Evolutionary conservation across 805 yeast genomes (phyloP).

Genomic region (Candida koratica): DNA sequence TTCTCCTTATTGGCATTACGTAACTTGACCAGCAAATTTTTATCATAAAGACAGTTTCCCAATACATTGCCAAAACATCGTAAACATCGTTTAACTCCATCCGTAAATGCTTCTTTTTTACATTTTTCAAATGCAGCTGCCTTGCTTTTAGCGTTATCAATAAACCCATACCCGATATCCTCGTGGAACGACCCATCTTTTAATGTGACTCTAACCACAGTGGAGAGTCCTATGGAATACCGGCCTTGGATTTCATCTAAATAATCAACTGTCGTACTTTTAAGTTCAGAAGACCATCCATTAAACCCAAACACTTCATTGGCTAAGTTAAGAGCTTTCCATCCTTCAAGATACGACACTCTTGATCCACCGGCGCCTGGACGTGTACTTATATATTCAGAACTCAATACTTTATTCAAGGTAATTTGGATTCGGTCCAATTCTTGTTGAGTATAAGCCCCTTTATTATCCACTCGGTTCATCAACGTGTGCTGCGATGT

Average conservation of each 20-base stretch:
- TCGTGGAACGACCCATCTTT: conserved; percentile 81
- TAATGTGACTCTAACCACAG: conserved; percentile 65
- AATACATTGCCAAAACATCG: conserved; percentile 75
- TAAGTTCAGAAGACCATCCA: conserved; percentile 78
- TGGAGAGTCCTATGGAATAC: conserved; percentile 64
- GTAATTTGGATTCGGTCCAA: conserved; percentile 30
- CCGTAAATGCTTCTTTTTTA: conserved; percentile 80
- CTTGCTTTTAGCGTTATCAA: conserved; percentile 65
- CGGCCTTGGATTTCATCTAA: conserved; percentile 57
- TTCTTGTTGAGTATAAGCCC: conserved; percentile 31
- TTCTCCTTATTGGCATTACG: conserved; percentile 24
- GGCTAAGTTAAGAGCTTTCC: conserved; percentile 77
- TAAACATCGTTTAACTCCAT: conserved; percentile 74
- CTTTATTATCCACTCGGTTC: conserved; percentile 16
- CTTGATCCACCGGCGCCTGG: conserved; percentile 70
- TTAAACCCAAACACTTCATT: conserved; percentile 79
- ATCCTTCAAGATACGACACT: conserved; percentile 76
- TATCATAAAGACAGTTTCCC: conserved; percentile 83
- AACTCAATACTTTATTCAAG: conserved; percentile 52
- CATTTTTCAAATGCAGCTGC: conserved; percentile 78
- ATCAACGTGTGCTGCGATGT: conserved; percentile 10
- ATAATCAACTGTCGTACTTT: conserved; percentile 62
- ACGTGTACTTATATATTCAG: conserved; percentile 71
- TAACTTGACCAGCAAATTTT: conserved; percentile 53
- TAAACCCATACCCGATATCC: conserved; percentile 70